Conservation (phyloP, 805 yeast genomes). For the Lipomyces sp. region DNA sequence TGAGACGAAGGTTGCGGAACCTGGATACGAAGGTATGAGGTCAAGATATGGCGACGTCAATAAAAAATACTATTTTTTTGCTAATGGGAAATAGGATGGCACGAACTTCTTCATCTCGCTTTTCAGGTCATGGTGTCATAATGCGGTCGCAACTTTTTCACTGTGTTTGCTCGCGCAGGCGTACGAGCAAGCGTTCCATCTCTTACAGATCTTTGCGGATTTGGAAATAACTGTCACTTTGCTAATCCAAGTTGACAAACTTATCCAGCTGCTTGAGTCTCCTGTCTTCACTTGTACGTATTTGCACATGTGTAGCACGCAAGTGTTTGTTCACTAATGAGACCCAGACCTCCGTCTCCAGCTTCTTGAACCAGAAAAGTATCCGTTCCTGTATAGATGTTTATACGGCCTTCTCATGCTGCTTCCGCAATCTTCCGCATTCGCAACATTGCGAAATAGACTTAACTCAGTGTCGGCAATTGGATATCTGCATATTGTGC, state of each 20-base stretch:
- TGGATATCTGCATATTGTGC: conserved; percentile 44
- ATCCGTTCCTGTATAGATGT: conserved; percentile 82
- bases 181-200: conserved; percentile 84
- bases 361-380: conserved; percentile 80
- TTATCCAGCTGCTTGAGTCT: conserved; percentile 88
- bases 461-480: conserved; percentile 59
- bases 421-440: conserved; percentile 91
- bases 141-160: conserved; percentile 85
- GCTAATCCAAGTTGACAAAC: conserved; percentile 82
- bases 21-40: conserved; percentile 52
- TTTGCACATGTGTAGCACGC: too few species aligned
- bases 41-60: not conserved
- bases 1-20: conserved; percentile 70
- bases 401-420: conserved; percentile 92
- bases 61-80: not conserved
- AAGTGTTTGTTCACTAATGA: not conserved
- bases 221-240: conserved; percentile 79
- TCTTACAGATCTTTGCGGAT: conserved; percentile 78
- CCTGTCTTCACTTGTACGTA: conserved; percentile 72
- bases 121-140: conserved; percentile 90
- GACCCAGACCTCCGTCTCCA: conserved; percentile 70
- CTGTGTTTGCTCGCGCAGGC: conserved; percentile 84
- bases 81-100: conserved; percentile 51
- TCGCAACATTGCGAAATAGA: conserved; percentile 77
- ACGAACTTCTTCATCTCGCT: conserved; percentile 72